A percentile compares a stretch with the other conserved stretches of the same genome.
Evolutionary conservation across 1,284 basidiomycete genomes (phyloP).

Genomic region (Phaffia rhodozyma): DNA sequence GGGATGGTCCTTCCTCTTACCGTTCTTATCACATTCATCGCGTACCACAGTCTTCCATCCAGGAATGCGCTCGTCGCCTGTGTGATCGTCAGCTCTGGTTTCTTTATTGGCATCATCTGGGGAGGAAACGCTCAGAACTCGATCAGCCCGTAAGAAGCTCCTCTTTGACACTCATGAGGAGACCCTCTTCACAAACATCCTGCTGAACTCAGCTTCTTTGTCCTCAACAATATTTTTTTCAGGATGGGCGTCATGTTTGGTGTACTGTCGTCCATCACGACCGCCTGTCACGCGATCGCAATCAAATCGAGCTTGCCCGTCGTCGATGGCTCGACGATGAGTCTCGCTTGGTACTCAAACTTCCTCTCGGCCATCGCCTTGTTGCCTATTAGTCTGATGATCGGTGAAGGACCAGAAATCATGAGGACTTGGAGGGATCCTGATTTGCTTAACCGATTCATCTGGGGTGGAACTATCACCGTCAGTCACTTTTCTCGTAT

Average conservation of each 20-base stretch:
- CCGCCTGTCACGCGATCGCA: slow-evolving; percentile 68
- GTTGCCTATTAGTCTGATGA: slow-evolving; percentile 52
- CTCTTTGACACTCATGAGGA: not conserved
- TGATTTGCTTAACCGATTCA: slow-evolving; percentile 51
- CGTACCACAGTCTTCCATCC: slow-evolving; percentile 17
- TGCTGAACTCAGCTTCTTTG: no score
- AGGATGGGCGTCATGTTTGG: slow-evolving; percentile 57
- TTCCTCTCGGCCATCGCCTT: slow-evolving; percentile 52
- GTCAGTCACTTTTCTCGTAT: slow-evolving; percentile 36
- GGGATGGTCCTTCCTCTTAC: slow-evolving; percentile 22
- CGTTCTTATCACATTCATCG: slow-evolving; percentile 24
- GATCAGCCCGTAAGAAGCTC: slow-evolving; percentile 11
- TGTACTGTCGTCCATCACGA: slow-evolving; percentile 60
- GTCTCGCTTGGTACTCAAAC: slow-evolving; percentile 76
- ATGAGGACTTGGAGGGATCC: slow-evolving; percentile 44
- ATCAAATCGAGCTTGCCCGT: slow-evolving; percentile 64
- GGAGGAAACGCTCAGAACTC: not conserved
- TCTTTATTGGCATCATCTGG: slow-evolving; percentile 19
- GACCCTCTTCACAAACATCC: not conserved
- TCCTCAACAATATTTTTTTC: not conserved
- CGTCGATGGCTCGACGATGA: slow-evolving; percentile 62
- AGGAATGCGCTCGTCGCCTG: slow-evolving; percentile 17
- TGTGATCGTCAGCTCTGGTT: slow-evolving; percentile 17
- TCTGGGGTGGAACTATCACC: slow-evolving; percentile 64
- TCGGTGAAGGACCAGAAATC: slow-evolving; percentile 56